Base-by-base conservation (phyloP, 2,329 filamentous ascomycete species). In the Apiospora arundinis region DNA sequence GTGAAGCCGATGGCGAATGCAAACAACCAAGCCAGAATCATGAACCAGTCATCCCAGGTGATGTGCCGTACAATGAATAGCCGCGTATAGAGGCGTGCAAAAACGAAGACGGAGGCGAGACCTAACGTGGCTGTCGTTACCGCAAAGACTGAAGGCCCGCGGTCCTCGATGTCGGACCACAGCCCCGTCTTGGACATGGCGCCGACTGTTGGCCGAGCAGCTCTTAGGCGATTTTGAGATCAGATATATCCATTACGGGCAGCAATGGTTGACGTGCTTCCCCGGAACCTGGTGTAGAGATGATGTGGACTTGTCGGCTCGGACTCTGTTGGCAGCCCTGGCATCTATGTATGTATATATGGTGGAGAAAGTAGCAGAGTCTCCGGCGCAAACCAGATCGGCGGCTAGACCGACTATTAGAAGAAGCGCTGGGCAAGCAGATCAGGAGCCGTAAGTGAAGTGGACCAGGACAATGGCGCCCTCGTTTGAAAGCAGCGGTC, bases 1-100 rank as follows among this genome's bases (percentile, higher is more conserved):
- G 90, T 85, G 73, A 92, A 88, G 25, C 89, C 91, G 49, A 94
- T 83, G 46, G 90, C 92, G 74, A 93, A 89, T 49, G 91, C 89
- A 66, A 95, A 80, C 16, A 90, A 75, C 95, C 94, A 97, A 70
- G 95, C 94, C 52, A 93, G 75, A 14, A 94, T 81, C 81, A 97
- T 96, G 76, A 93, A 89, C 81, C 91, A 92, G 85, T 97, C 95
- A 82, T 97, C 94, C 84, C 89, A 89, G 70, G 88, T 90, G 69
- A 94, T 82, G 70, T 88, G 91, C 75, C 89, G 90, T 70, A 97
- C 92, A 68, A 98, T 91, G 66, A 88, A 89, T 68, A 89, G 86
- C 40, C 95, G 89, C 72, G 93, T 94, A 56, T 93, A 83, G 75
- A 97, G 85, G 70, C 95, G 91, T 46, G 93, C 87, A 56, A 86